A percentile compares a stretch with the other conserved stretches of the same genome.
These are phyloP conservation scores for Phytopythium chamaehyphon DNA, from an alignment of 352 stramenopile genomes.

Conservation along the genomic window DNA sequence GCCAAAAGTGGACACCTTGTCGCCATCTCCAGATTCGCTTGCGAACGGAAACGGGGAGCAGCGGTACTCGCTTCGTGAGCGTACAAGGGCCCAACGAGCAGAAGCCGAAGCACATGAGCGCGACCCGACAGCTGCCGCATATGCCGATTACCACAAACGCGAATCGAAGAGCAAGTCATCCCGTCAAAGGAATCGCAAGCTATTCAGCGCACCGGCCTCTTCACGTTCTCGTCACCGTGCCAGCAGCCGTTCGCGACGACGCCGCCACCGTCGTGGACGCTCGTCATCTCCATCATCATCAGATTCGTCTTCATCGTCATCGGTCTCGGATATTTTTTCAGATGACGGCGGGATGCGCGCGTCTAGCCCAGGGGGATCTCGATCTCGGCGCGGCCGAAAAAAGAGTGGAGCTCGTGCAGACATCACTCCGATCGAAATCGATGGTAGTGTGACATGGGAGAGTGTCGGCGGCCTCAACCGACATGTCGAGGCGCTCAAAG, in stretches of 20 bases:
- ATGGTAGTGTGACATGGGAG: constrained; percentile 82
- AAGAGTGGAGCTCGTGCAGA: constrained; percentile 56
- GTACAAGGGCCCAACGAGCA: constrained; percentile 52
- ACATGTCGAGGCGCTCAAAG: constrained; percentile 89
- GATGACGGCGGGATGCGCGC: constrained; percentile 66
- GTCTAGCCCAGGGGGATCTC: constrained; percentile 29
- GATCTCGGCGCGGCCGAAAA: constrained; percentile 22
- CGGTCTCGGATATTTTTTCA: constrained; percentile 26
- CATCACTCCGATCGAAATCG: constrained; percentile 79
- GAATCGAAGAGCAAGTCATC: constrained; percentile 18
- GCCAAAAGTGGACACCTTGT: constrained; percentile 13
- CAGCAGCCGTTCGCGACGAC: constrained; percentile 19
- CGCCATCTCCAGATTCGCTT: constrained; percentile 4
- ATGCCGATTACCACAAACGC: constrained; percentile 67
- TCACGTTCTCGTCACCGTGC: constrained; percentile 15
- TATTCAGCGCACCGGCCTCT: constrained; percentile 24
- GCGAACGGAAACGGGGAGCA: constrained; percentile 21
- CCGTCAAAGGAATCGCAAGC: constrained; percentile 12
- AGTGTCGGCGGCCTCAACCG: constrained; percentile 77
- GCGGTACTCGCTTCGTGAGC: constrained; percentile 71
- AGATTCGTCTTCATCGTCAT: constrained; percentile 25
- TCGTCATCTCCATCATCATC: constrained; percentile 54
- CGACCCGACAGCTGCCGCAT: constrained; percentile 31
- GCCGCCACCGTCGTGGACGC: constrained; percentile 21
- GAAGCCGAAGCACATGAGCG: constrained; percentile 27